Evolutionary conservation across 2,329 filamentous ascomycete species (phyloP), one percentile per base, ranked within the genome.

Genomic region (Aspergillus candidus): DNA sequence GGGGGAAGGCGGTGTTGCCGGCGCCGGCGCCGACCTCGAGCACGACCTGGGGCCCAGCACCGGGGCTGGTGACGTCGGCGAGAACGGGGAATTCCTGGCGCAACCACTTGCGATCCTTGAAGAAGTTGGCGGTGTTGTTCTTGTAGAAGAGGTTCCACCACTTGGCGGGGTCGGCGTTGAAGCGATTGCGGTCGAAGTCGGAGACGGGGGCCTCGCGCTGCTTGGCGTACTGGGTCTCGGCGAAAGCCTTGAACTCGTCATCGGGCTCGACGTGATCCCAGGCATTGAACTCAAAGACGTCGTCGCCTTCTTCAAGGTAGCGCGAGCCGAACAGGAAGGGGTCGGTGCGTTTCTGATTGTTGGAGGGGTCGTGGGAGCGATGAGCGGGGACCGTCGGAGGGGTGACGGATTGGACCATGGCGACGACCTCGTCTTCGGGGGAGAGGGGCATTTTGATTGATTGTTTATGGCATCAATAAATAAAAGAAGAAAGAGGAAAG

Each of bases 91-190:
- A 98, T 66, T 98, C 93, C 66, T 97, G 91, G 52, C 86, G 84
- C 29, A 98, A 73, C 93, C 93, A 98, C 66, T 97, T 97, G 52
- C 93, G 80, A 63, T 98, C 86, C 71, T 98, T 98, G 80, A 98
- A 98, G 71, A 98, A 98, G 62, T 97, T 97, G 58, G 84, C 80
- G 14, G 86, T 87, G 69, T 98, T 97, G 72, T 97, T 95, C 70
- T 93, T 90, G 75, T 98, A 98, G 71, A 98, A 98, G 43, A 86
- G 72, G 61, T 98, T 93, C 93, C 93, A 98, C 88, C 89, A 97
- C 67, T 89, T 94, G 50, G 88, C 90, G 0, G 93, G 93, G 53
- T 94, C 80, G 36, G 77, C 74, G 65, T 96, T 97, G 74, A 96
- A 96, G 54, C 88, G 86, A 57, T 73, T 79, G 67, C 89, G 89